These are phyloP conservation scores for Claviceps sorghi DNA, from an alignment of 2,329 filamentous ascomycete species.

Conservation along the genomic window DNA sequence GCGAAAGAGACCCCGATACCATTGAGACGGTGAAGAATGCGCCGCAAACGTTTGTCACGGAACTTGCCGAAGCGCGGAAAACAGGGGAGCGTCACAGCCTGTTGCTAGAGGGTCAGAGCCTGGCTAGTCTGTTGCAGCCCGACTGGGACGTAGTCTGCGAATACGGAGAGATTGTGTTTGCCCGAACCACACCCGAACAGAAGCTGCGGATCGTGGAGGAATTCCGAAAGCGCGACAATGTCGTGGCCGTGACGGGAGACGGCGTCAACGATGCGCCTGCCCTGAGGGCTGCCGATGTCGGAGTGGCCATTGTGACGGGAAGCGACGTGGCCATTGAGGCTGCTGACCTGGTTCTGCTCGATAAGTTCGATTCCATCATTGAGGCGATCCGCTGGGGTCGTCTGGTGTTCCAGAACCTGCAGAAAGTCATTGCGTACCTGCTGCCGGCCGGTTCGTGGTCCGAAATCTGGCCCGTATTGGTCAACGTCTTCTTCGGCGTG, in stretches of 20 bases:
- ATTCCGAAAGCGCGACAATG: constrained; percentile 42
- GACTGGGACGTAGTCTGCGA: constrained; percentile 32
- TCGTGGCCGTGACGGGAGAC: constrained; percentile 60
- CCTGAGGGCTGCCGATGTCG: constrained; percentile 50
- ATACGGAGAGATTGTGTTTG: constrained; percentile 50
- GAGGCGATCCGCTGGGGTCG: constrained; percentile 40
- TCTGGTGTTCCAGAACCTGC: constrained; percentile 26
- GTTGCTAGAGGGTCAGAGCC: constrained; percentile 39
- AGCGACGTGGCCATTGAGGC: constrained; percentile 50
- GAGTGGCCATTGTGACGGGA: constrained; percentile 52
- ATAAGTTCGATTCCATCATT: constrained; percentile 58
- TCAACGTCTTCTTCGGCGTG: constrained; percentile 42
- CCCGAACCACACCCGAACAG: constrained; percentile 53
- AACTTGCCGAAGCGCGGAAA: constrained; percentile 10
- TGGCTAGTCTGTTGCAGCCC: constrained; percentile 37
- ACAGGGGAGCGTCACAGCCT: constrained; percentile 13
- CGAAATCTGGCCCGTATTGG: constrained; percentile 41
- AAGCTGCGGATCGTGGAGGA: constrained; percentile 60
- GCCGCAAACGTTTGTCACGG: constrained; percentile 3
- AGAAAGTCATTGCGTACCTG: constrained; percentile 29
- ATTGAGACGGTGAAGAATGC: constrained; percentile 13
- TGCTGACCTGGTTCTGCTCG: constrained; percentile 52
- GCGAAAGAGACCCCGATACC: constrained; percentile 27
- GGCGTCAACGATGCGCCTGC: constrained; percentile 55
- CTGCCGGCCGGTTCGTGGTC: constrained; percentile 39